Percentiles rank a stretch among this genome's conserved stretches.
Evolutionary conservation across 2,329 filamentous ascomycete genomes (phyloP).

Genomic region (Cytospora chrysosperma): DNA sequence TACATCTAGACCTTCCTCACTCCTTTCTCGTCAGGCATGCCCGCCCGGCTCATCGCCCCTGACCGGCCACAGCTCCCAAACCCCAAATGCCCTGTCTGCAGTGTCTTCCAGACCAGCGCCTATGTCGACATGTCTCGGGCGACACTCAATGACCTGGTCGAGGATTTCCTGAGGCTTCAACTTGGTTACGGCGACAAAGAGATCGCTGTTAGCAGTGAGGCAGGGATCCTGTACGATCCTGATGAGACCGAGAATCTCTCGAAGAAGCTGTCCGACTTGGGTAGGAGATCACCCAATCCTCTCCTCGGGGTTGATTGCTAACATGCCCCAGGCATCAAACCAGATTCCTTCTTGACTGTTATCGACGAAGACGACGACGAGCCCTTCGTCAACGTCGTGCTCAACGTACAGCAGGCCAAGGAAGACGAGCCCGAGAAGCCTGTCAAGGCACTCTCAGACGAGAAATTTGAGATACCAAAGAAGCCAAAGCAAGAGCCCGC

Average conservation of each 20-base stretch:
- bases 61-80: conserved; percentile 65
- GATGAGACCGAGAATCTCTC: conserved; percentile 84
- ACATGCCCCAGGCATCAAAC: conserved; percentile 57
- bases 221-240: conserved; percentile 80
- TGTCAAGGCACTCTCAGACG: conserved; percentile 48
- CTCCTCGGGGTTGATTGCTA: not conserved
- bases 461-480: conserved; percentile 50
- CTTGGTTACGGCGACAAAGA: conserved; percentile 77
- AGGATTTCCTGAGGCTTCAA: conserved; percentile 66
- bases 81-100: conserved; percentile 79
- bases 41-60: conserved; percentile 57
- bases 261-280: conserved; percentile 77
- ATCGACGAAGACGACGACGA: conserved; percentile 78
- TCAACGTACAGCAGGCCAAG: conserved; percentile 62
- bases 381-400: conserved; percentile 75
- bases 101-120: conserved; percentile 66
- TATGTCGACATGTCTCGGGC: conserved; percentile 68
- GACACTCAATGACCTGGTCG: conserved; percentile 76
- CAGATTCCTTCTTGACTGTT: conserved; percentile 76
- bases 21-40: conserved; percentile 48
- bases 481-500: conserved; percentile 49
- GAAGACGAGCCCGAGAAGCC: conserved; percentile 50
- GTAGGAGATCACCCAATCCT: conserved; percentile 38
- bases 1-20: conserved; percentile 70
- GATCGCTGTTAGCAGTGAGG: conserved; percentile 72